A percentile compares a stretch with the other conserved stretches of the same genome.
Evolutionary conservation across 306 rosid species (phyloP).

Genomic region (Boehmeria nivea): DNA sequence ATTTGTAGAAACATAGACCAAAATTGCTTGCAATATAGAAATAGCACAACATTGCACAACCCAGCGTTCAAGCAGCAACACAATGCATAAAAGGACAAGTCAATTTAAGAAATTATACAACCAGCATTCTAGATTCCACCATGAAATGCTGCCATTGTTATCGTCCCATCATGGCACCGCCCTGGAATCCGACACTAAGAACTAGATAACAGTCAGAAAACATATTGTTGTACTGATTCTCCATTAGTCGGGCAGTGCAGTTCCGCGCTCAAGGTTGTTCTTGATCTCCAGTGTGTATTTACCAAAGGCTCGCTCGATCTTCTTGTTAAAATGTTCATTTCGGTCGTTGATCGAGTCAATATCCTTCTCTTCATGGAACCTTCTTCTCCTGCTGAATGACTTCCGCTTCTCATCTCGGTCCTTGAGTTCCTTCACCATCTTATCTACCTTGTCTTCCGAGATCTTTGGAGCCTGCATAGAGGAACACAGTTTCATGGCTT

Average conservation of each 20-base stretch:
- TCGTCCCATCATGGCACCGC: no score
- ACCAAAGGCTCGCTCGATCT: conserved; percentile 97
- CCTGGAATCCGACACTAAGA: no score
- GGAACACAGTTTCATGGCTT: conserved; percentile 14
- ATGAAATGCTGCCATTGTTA: no score
- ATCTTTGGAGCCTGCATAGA: conserved; percentile 60
- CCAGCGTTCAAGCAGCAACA: no score
- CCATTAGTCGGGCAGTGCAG: conserved; percentile 84
- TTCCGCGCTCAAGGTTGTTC: conserved; percentile 97
- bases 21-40: no score
- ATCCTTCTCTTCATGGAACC: conserved; percentile 90
- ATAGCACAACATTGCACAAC: no score
- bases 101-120: no score
- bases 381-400: conserved; percentile 87
- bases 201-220: no score
- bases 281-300: conserved; percentile 94
- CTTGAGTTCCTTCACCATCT: conserved; percentile 91
- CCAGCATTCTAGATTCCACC: no score
- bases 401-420: conserved; percentile 70
- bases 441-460: conserved; percentile 80
- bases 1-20: no score
- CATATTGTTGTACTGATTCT: neutral
- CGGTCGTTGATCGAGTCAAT: conserved; percentile 95
- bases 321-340: conserved; percentile 95
- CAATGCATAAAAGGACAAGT: no score